Percentiles rank a stretch among this genome's conserved stretches.
Conservation (phyloP, 2,329 filamentous ascomycete genomes). For the Fusarium napiforme region DNA sequence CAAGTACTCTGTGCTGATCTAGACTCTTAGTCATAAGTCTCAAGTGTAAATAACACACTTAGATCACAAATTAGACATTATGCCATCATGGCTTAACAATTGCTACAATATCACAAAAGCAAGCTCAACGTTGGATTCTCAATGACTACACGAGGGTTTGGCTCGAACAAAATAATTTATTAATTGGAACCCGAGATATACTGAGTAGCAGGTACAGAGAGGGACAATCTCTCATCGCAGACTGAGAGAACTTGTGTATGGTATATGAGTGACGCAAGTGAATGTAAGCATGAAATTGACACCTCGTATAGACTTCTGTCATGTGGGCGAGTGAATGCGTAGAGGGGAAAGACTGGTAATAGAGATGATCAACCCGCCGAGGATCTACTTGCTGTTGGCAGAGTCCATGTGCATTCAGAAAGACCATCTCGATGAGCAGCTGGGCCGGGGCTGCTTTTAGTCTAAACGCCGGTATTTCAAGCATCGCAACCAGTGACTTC, state of each 20-base stretch:
- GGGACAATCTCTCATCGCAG: background rate
- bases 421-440: background rate
- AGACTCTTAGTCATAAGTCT: background rate
- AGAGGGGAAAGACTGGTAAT: background rate
- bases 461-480: background rate
- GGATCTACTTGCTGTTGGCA: background rate
- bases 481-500: background rate
- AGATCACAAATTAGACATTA: background rate
- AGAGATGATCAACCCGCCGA: background rate
- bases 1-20: background rate
- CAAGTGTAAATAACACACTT: background rate
- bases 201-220: background rate
- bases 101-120: background rate
- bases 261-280: background rate
- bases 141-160: rapidly evolving
- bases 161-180: background rate
- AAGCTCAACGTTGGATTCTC: background rate
- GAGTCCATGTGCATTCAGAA: background rate
- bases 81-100: background rate
- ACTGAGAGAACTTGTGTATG: background rate
- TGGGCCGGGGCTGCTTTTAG: background rate
- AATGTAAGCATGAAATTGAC: background rate
- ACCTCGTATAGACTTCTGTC: background rate
- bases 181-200: background rate
- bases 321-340: background rate